Percentiles rank a stretch among this genome's conserved stretches.
These are phyloP conservation scores for Fusarium sp. DNA, from an alignment of 2,329 filamentous ascomycete species.

Conservation along the genomic window DNA sequence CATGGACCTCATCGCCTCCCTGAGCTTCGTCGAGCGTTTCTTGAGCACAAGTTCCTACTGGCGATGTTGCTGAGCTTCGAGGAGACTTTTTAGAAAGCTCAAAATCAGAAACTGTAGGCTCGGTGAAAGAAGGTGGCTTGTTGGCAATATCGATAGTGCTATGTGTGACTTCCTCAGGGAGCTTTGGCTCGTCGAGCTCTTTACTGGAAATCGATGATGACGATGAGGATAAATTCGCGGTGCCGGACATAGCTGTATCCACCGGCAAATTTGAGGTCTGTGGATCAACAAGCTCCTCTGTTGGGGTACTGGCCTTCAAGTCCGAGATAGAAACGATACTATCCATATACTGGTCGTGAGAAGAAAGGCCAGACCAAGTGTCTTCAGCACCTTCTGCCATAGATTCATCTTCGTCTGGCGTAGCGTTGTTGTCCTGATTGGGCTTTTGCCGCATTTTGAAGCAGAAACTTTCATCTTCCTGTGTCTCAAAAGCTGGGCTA, in stretches of 20 bases:
- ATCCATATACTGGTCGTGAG: not conserved
- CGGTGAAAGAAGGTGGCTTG: not conserved
- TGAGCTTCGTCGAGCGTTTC: not conserved
- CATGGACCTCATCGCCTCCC: not conserved
- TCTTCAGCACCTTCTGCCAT: constrained; percentile 3
- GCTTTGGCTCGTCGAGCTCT: constrained; percentile 15
- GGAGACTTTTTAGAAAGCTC: constrained; percentile 1
- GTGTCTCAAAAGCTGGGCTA: constrained; percentile 39
- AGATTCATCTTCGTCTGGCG: not conserved
- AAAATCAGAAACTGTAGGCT: constrained; percentile 2
- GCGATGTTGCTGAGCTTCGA: not conserved
- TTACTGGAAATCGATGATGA: constrained; percentile 36
- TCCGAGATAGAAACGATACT: constrained; percentile 1
- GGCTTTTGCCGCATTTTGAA: constrained; percentile 44
- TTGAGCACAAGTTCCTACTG: not conserved
- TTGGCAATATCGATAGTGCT: not conserved
- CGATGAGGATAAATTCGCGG: constrained; percentile 30
- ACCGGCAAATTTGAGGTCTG: not conserved
- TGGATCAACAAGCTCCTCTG: not conserved
- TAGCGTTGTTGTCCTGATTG: not conserved
- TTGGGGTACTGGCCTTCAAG: not conserved
- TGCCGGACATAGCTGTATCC: not conserved
- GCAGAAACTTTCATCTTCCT: constrained; percentile 50
- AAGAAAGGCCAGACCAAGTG: constrained; percentile 40
- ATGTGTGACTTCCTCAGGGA: not conserved